Conservation (phyloP, 2,329 filamentous ascomycete genomes). For the Nannizzia gypsea region DNA sequence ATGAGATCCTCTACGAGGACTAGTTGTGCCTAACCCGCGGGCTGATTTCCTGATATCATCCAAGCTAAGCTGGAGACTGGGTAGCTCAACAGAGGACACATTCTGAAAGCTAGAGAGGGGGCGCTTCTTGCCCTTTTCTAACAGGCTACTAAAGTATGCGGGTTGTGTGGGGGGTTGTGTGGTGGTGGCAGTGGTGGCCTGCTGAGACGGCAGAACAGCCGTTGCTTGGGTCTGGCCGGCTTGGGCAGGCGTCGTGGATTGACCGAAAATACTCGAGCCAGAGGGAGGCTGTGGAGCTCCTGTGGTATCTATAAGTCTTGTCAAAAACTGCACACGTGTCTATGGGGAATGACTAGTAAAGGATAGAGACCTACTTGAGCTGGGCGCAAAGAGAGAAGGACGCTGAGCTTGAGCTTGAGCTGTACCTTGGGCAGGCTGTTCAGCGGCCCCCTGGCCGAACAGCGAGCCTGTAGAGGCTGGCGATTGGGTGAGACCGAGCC, state of each 20-base stretch:
- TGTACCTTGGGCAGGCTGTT: constrained; percentile 12
- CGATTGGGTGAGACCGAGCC: background rate
- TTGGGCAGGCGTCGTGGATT: constrained; percentile 16
- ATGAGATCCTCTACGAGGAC: constrained; percentile 33
- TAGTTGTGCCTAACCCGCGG: constrained; percentile 63
- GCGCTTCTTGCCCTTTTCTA: constrained; percentile 55
- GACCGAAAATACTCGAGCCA: constrained; percentile 19
- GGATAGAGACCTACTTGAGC: background rate
- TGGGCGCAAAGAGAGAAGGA: constrained; percentile 11
- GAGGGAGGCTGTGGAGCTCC: constrained; percentile 16
- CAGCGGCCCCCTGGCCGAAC: background rate
- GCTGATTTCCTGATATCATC: constrained; percentile 70
- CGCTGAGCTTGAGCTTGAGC: constrained; percentile 5
- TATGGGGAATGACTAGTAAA: background rate
- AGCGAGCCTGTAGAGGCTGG: background rate
- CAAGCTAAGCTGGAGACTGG: constrained; percentile 78
- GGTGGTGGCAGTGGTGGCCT: constrained; percentile 12
- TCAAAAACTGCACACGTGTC: background rate
- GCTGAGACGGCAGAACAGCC: constrained; percentile 18
- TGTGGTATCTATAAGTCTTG: background rate
- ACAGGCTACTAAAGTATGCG: constrained; percentile 52
- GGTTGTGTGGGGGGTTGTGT: constrained; percentile 33
- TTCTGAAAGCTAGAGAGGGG: constrained; percentile 46
- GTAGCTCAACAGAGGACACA: constrained; percentile 58
- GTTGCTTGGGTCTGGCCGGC: constrained; percentile 11